Evolutionary conservation across 2,329 filamentous ascomycete species (phyloP).

Genomic region (Pseudocercospora eumusae): DNA sequence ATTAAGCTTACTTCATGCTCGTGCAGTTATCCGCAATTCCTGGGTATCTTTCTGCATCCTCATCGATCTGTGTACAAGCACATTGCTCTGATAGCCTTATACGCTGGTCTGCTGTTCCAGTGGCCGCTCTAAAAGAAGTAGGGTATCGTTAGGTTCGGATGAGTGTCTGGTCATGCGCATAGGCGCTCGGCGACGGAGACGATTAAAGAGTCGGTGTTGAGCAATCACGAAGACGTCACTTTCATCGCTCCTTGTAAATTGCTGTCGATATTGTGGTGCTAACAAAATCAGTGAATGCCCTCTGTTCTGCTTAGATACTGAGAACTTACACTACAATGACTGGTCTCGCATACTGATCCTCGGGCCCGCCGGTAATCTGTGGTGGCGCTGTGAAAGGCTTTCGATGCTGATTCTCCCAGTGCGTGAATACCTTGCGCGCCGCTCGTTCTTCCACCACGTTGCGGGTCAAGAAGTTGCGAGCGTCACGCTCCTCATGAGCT

Average conservation of each 20-base stretch:
- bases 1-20: constrained; percentile 6
- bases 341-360: neutral
- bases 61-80: neutral
- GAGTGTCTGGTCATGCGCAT: too few species aligned
- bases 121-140: too few species aligned
- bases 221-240: too few species aligned
- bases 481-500: neutral
- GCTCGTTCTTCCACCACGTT: neutral
- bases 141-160: too few species aligned
- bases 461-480: neutral
- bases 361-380: neutral
- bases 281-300: neutral
- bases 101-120: neutral
- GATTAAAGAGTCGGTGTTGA: too few species aligned
- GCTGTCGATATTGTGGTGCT: constrained; percentile 7
- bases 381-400: constrained; percentile 9
- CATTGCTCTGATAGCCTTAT: neutral
- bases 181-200: too few species aligned
- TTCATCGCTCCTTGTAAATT: constrained; percentile 2
- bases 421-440: neutral
- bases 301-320: neutral
- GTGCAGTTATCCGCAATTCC: neutral
- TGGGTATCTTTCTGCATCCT: constrained; percentile 5
- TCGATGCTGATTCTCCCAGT: neutral
- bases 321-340: neutral